Conservation (phyloP, 306 rosid genomes). For the Myrica gale region DNA sequence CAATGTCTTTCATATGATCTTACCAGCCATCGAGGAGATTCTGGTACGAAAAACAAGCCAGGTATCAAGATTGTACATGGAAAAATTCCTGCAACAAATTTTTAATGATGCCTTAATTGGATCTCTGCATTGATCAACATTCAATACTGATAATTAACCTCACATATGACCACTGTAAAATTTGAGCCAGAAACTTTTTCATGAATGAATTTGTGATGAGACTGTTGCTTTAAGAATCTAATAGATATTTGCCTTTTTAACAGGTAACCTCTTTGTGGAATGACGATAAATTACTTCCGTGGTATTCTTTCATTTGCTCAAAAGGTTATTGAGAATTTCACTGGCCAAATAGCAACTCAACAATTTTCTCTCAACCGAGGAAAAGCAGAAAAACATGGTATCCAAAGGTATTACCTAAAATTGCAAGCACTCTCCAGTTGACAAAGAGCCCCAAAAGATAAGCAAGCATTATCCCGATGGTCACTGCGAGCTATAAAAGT, state of each 20-base stretch:
- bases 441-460: constrained; percentile 74
- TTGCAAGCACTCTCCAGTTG: constrained; percentile 79
- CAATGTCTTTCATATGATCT: constrained; percentile 32
- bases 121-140: background rate
- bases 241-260: background rate
- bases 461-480: constrained; percentile 71
- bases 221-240: background rate
- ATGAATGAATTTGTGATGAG: background rate
- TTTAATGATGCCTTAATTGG: background rate
- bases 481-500: constrained; percentile 62
- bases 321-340: constrained; percentile 11
- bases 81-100: constrained; percentile 59
- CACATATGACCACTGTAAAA: background rate
- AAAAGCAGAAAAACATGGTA: constrained; percentile 18
- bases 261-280: background rate
- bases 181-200: background rate
- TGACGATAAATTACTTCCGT: background rate
- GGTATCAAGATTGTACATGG: constrained; percentile 76
- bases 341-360: background rate
- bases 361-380: constrained; percentile 11
- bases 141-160: background rate
- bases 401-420: constrained; percentile 55
- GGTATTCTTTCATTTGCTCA: background rate
- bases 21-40: constrained; percentile 95
- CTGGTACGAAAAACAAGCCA: constrained; percentile 82